Base-by-base conservation (phyloP, 805 yeast genomes). In the Priceomyces medius region DNA sequence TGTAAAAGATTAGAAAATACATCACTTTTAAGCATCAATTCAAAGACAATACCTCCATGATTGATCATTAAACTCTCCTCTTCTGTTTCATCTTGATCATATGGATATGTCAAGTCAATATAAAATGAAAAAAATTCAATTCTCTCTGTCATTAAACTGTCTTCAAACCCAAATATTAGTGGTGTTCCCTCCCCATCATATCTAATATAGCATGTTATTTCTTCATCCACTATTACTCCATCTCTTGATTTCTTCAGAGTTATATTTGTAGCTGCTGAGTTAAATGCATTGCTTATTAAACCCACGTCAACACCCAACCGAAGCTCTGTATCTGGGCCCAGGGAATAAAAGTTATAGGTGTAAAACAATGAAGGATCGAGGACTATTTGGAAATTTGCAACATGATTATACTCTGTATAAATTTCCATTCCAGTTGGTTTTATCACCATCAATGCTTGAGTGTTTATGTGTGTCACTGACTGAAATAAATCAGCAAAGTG, bases 151-250 rank as follows among this genome's bases (percentile, higher is more conserved):
- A 71, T 64, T 23, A 63, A 48, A 26, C 53, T 48, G 47, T 70
- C 74, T 47, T 70, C 74, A 43, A 70, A 71, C 41, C 66, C 74
- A 16, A 70, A 54, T 9, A 65, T 56, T 7, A 71, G 52, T 1
- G 74, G 73, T 7, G 42, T 35, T 1, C 74, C 75, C n/a, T 57
- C 64, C 7, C 73, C 73, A 14, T 55, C 51, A 47, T 69, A 70
- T 12, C 53, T 58, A 23, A 70, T 42, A 44, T 58, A 66, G 52
- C 76, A 70, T 9, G 56, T 49, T 9, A 59, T 58, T n/a, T 51
- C 39, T 18, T 59, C 63, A n/a, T 35, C 37, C 17, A 8, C 31
- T 8, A 19, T 21, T 1, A 38, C 29, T 12, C 23, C 18, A 4
- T 32, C 41, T 19, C 41, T 40, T 17, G 40, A 12, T 27, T 35